Evolutionary conservation across 2,329 filamentous ascomycete genomes (phyloP), one percentile per base, ranked within the genome.

Genomic region (Aschersonia sp.): DNA sequence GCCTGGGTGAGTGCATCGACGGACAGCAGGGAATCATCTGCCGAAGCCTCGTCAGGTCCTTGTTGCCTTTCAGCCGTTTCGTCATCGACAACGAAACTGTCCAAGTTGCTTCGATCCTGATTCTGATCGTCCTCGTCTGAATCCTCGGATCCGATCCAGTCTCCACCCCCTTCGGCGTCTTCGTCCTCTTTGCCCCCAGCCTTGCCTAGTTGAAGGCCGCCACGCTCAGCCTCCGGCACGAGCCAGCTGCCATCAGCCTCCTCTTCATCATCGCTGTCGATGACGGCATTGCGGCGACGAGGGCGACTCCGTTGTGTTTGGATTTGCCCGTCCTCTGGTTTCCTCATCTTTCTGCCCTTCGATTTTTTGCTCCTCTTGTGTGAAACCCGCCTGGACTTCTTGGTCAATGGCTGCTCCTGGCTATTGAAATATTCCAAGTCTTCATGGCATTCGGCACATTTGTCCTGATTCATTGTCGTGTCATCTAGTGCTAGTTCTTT

Each of bases 121-220:
- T 71, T 72, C 8, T 12, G 35, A 8, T 77, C 73, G 30, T 76
- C 78, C 4, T 75, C 72, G 40, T 70, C 64, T 10, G 82, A 85
- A 57, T 92, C 85, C 32, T 85, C 79, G 0, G 82, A 79, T 39
- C 76, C 76, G 45, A 95, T 71, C 61, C 79, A 87, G 49, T 94
- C 85, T 29, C 87, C 89, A 4, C 83, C 87, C 2, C 87, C 87
- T 60, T 94, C 89, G 2, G 84, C 86, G 59, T 95, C 79, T 62
- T 94, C 87, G 52, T 94, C 87, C 46, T 87, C 84, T n/a, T 79
- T 77, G 4, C 85, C 87, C n/a, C 87, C 87, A 43, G 85, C 84
- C 59, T 81, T 84, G 44, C 85, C 86, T 12, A 89, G 70, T n/a
- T 70, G 69, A 4, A 81, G 59, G 1, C 71, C 59, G 0, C 73